A percentile compares a stretch with the other conserved stretches of the same genome.
These are phyloP conservation scores for Lactarius evosmus DNA, from an alignment of 768 basidiomycete species.

Conservation along the genomic window DNA sequence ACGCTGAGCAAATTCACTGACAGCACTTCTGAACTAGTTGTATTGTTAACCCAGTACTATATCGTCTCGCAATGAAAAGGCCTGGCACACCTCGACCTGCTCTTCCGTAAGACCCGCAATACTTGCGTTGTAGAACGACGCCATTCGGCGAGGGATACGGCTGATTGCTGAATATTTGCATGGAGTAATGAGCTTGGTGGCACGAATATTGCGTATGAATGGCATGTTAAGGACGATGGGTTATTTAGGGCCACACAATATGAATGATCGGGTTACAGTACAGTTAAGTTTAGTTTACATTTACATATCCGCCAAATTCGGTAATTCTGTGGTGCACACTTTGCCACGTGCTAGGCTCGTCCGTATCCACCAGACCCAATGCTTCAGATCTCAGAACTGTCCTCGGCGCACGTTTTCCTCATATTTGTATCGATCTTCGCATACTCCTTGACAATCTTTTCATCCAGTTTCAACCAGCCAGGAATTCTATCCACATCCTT, in stretches of 20 bases:
- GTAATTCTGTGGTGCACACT: neutral
- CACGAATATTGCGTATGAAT: neutral
- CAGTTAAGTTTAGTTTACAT: neutral
- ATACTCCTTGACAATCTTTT: slow-evolving; percentile 55
- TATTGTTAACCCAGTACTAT: neutral
- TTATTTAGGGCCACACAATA: too few relatives aligned
- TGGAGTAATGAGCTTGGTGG: neutral
- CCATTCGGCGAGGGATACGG: slow-evolving; percentile 27
- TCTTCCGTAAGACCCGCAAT: slow-evolving; percentile 77
- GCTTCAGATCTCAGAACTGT: neutral
- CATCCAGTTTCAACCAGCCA: slow-evolving; percentile 74
- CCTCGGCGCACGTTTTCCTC: slow-evolving; percentile 23
- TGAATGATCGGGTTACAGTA: neutral
- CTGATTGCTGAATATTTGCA: neutral
- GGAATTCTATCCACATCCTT: slow-evolving; percentile 64
- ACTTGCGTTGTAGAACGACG: slow-evolving; percentile 66
- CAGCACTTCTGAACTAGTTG: slow-evolving; percentile 73
- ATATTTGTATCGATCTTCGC: slow-evolving; percentile 12
- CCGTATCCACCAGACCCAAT: too few relatives aligned
- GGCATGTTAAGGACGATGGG: slow-evolving; percentile 4
- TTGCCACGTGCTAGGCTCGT: neutral
- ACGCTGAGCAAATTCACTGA: slow-evolving; percentile 73
- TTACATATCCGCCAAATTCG: neutral
- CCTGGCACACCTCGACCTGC: slow-evolving; percentile 63
- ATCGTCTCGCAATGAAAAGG: neutral